Evolutionary conservation across 1,139 yeast species (phyloP).

Genomic region (Hansenula sp.): DNA sequence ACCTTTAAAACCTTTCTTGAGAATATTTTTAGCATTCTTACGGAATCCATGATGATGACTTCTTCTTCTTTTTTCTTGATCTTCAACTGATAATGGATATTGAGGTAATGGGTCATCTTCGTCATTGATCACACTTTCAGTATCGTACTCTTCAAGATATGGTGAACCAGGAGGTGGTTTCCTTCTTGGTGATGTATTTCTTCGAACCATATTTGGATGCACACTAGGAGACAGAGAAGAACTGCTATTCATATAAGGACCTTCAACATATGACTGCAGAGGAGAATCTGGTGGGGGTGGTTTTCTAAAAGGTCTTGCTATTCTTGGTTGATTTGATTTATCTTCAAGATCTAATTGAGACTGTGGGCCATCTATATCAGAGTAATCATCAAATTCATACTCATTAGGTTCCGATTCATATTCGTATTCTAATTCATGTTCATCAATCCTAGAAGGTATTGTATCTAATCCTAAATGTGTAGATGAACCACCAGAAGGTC

Average conservation of each 20-base stretch:
- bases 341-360: background rate
- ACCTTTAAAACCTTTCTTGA: slow-evolving; percentile 20
- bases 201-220: slow-evolving; percentile 1
- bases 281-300: slow-evolving; percentile 10
- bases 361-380: background rate
- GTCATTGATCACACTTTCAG: background rate
- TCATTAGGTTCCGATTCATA: background rate
- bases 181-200: slow-evolving; percentile 17
- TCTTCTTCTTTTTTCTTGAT: background rate
- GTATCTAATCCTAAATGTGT: background rate
- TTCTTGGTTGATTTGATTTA: no score
- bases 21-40: slow-evolving; percentile 22
- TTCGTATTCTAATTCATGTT: slow-evolving; percentile 1
- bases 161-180: slow-evolving; percentile 19
- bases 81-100: slow-evolving; percentile 16
- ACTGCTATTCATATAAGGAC: background rate
- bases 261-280: background rate
- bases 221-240: background rate
- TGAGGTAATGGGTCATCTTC: slow-evolving; percentile 18
- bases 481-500: slow-evolving; percentile 1
- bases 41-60: slow-evolving; percentile 13
- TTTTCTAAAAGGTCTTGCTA: slow-evolving; percentile 5
- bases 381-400: background rate
- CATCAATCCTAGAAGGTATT: slow-evolving; percentile 2
- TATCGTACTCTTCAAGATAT: background rate